Conservation (phyloP, 169 alveolate genomes). For the Sarcocystis neurona region DNA sequence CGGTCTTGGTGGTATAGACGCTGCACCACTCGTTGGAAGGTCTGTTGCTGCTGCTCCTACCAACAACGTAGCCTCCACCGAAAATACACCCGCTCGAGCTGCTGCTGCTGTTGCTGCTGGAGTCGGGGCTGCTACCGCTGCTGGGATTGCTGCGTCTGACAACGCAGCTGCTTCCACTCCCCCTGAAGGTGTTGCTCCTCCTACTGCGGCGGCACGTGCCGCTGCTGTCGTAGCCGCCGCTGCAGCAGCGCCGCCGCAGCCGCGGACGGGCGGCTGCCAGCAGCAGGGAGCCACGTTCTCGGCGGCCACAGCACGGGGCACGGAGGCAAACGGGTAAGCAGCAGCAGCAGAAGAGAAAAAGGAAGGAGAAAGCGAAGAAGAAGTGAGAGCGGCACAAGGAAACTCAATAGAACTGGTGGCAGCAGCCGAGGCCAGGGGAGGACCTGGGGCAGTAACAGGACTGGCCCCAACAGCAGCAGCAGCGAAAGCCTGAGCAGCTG, state of each 20-base stretch:
- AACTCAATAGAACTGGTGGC: background rate
- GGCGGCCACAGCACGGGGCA: background rate
- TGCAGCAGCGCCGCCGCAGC: background rate
- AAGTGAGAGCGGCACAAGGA: background rate
- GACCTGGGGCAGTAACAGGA: conserved; percentile 11
- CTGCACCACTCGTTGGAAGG: too few relatives aligned
- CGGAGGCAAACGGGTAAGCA: background rate
- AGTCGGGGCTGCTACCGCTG: too few relatives aligned
- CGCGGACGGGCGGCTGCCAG: background rate
- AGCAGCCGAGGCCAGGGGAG: background rate
- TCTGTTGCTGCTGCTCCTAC: too few relatives aligned
- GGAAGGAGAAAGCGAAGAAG: background rate
- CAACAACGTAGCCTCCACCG: too few relatives aligned
- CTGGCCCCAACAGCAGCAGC: conserved; percentile 26
- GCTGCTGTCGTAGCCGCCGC: background rate
- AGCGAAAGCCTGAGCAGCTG: conserved; percentile 14
- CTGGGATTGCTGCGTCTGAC: too few relatives aligned
- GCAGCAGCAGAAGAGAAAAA: background rate
- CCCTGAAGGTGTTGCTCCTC: too few relatives aligned
- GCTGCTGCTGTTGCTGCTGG: too few relatives aligned
- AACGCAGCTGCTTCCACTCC: too few relatives aligned
- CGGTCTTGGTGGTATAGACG: too few relatives aligned
- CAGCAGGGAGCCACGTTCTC: background rate
- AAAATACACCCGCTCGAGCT: too few relatives aligned
- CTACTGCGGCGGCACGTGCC: background rate